Conservation (phyloP, 495 filamentous ascomycete species). For the Neurospora sp. region DNA sequence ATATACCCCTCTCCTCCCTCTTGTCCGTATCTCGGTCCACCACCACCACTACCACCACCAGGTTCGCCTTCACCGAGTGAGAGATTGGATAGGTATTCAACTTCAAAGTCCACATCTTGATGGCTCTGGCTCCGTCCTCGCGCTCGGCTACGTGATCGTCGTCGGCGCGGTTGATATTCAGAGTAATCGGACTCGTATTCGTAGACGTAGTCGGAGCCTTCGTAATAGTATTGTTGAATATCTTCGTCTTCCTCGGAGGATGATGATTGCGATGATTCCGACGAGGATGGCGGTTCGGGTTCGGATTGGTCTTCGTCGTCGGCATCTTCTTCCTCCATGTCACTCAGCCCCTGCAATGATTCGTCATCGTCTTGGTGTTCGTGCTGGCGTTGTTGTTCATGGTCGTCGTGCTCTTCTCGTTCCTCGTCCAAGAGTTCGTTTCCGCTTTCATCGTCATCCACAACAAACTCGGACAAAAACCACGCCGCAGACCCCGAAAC, state of each 20-base stretch:
- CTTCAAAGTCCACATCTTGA: background rate
- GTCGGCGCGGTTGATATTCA: background rate
- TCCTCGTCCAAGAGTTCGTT: background rate
- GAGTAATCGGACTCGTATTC: background rate
- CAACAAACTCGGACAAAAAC: background rate
- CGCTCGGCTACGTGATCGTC: background rate
- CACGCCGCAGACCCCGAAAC: background rate
- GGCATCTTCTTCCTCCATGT: background rate
- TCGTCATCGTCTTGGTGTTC: background rate
- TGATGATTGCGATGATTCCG: background rate
- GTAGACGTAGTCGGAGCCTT: background rate
- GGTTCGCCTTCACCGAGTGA: background rate
- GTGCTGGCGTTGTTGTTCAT: background rate
- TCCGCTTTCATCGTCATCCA: background rate
- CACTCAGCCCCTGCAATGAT: background rate
- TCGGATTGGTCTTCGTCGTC: background rate
- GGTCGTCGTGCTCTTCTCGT: background rate
- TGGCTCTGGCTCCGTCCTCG: background rate
- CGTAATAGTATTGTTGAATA: background rate
- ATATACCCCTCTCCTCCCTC: background rate
- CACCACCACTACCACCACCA: background rate
- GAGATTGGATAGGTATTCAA: background rate
- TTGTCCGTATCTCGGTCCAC: background rate
- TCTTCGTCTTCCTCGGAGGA: background rate
- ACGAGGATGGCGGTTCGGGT: background rate